phyloP scores from a whole-genome alignment of 345 rosid species.

The Pistacia integerrima region DNA sequence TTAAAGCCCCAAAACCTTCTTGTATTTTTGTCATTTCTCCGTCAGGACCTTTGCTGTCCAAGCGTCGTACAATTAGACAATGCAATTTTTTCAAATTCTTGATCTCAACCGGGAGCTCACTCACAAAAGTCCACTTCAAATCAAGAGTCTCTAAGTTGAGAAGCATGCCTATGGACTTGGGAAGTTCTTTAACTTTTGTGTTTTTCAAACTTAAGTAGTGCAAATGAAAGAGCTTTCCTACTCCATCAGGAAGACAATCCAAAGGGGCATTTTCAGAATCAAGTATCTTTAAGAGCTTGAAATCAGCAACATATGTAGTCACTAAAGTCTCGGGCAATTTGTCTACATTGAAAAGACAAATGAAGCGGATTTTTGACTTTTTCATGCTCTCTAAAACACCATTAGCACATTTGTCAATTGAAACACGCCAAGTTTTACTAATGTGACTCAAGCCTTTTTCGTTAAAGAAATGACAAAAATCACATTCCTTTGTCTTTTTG shows the following conservation, averaged over 20 bases:
- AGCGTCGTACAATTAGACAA: too few relatives aligned
- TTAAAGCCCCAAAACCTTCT: too few relatives aligned
- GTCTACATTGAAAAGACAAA: constrained; percentile 11
- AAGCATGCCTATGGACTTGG: constrained; percentile 13
- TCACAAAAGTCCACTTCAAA: background rate
- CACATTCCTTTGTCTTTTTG: background rate
- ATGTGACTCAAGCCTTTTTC: background rate
- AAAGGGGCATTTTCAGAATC: background rate
- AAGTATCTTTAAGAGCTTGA: background rate
- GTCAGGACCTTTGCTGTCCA: too few relatives aligned
- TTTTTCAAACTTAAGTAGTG: background rate
- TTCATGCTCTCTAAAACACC: background rate
- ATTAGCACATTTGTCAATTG: background rate
- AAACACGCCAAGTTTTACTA: constrained; percentile 11
- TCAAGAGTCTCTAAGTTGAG: background rate
- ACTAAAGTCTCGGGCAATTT: background rate
- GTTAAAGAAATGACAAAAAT: background rate
- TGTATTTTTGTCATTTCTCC: too few relatives aligned
- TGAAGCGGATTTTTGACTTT: constrained; percentile 7
- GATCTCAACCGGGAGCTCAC: background rate
- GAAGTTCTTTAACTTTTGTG: background rate
- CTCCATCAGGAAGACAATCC: background rate
- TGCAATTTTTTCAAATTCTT: background rate
- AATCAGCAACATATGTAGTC: background rate
- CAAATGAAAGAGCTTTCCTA: background rate